A percentile compares a stretch with the other conserved stretches of the same genome.
Evolutionary conservation across 179 eudicot genomes (phyloP).

Genomic region (Gypsophila paniculata): DNA sequence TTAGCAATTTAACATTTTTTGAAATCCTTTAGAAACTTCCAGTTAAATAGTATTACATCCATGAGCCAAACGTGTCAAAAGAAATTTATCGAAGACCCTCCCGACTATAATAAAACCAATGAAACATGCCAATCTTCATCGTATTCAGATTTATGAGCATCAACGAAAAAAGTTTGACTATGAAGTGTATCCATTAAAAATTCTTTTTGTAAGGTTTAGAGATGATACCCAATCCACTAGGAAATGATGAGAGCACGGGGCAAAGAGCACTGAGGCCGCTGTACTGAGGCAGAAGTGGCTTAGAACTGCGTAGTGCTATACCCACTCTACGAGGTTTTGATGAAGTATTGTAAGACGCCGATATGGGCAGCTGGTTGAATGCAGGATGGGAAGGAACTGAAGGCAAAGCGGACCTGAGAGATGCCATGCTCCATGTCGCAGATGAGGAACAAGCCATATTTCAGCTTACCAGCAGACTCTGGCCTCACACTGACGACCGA

Average conservation of each 20-base stretch:
- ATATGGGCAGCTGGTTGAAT: conserved; percentile 30
- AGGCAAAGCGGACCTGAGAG: conserved; percentile 64
- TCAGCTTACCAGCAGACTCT: not conserved
- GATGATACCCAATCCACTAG: conserved; percentile 31
- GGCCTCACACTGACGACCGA: not conserved
- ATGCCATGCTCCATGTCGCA: conserved; percentile 65
- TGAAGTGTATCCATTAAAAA: not conserved
- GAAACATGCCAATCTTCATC: not conserved
- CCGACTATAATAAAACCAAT: not conserved
- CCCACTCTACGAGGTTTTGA: conserved; percentile 31
- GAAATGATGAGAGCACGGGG: conserved; percentile 47
- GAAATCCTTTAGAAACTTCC: not conserved
- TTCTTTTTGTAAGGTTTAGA: not conserved
- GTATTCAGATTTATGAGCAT: conserved; percentile 1
- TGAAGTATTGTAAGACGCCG: conserved; percentile 24
- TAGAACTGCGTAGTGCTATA: conserved; percentile 27
- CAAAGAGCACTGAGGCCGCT: conserved; percentile 54
- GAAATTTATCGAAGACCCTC: not conserved
- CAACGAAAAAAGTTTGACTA: not conserved
- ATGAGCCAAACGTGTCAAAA: not conserved
- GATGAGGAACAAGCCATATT: conserved; percentile 35
- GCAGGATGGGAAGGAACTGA: conserved; percentile 24
- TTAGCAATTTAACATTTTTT: not conserved
- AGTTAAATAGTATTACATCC: not conserved
- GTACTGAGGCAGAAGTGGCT: conserved; percentile 40